These are phyloP conservation scores for Lactuca sativa DNA, from an alignment of 129 eudicot genomes.

Conservation along the genomic window DNA sequence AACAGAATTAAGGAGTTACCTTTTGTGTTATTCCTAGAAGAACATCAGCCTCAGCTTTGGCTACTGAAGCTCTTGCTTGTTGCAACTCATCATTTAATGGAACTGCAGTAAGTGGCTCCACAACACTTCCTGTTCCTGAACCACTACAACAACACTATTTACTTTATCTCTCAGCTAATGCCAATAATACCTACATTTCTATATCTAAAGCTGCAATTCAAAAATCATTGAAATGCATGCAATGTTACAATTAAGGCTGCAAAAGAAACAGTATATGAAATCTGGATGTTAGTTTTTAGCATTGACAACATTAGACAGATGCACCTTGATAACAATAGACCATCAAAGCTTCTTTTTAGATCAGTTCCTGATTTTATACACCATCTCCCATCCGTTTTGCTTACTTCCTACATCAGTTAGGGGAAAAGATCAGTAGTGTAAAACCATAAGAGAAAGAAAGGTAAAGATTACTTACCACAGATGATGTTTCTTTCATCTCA, in stretches of 20 bases:
- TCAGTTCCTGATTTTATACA: constrained; percentile 73
- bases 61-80: constrained; percentile 69
- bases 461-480: constrained; percentile 52
- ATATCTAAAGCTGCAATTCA: too few relatives aligned
- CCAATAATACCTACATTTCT: background rate
- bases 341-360: constrained; percentile 53
- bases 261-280: background rate
- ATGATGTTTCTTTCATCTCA: constrained; percentile 48
- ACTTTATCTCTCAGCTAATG: constrained; percentile 30
- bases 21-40: constrained; percentile 71
- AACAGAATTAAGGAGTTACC: constrained; percentile 39
- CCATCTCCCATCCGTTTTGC: constrained; percentile 86
- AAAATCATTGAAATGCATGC: too few relatives aligned
- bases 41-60: constrained; percentile 89
- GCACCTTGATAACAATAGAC: constrained; percentile 90
- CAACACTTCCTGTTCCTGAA: constrained; percentile 70
- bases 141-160: constrained; percentile 62
- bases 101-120: constrained; percentile 90
- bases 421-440: constrained; percentile 23
- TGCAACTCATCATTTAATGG: constrained; percentile 93
- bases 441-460: constrained; percentile 18
- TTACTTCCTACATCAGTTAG: constrained; percentile 60
- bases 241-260: constrained; percentile 8
- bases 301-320: constrained; percentile 20
- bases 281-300: constrained; percentile 1